These are phyloP conservation scores for Fusarium newnesense DNA, from an alignment of 2,329 filamentous ascomycete genomes.

Conservation along the genomic window DNA sequence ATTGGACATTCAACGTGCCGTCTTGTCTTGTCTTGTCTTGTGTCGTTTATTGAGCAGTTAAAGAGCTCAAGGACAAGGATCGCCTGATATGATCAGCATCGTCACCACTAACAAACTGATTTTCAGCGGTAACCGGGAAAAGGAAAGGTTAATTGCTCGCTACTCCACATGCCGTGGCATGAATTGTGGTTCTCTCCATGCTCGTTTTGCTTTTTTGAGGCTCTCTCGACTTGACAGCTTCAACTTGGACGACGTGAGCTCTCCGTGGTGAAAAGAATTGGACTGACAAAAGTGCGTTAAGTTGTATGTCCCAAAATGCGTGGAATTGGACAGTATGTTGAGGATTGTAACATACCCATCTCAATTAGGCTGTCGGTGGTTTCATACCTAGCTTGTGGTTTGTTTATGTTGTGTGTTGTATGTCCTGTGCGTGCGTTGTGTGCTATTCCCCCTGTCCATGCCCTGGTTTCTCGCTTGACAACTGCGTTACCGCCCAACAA, in stretches of 20 bases:
- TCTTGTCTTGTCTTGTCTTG: background rate
- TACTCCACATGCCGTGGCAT: background rate
- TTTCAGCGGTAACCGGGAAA: slow-evolving; percentile 3
- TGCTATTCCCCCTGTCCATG: slow-evolving; percentile 1
- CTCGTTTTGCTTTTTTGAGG: slow-evolving; percentile 26
- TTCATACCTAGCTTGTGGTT: background rate
- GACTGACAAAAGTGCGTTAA: background rate
- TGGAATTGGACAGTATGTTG: background rate
- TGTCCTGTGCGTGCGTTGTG: background rate
- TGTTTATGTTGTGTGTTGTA: background rate
- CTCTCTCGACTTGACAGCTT: slow-evolving; percentile 1
- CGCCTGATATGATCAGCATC: background rate
- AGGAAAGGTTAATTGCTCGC: background rate
- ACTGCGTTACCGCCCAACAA: slow-evolving; percentile 4
- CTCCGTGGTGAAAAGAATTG: background rate
- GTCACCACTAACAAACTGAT: background rate
- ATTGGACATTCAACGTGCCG: slow-evolving; percentile 2
- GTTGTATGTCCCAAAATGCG: background rate
- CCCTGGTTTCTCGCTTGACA: slow-evolving; percentile 5
- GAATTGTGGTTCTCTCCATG: background rate
- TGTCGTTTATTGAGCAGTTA: background rate
- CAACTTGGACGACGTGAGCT: background rate
- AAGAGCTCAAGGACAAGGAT: slow-evolving; percentile 8
- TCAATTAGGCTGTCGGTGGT: background rate
- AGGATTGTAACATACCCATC: background rate